These are phyloP conservation scores for Penicillium polonicum DNA, from an alignment of 2,329 filamentous ascomycete genomes.

Conservation along the genomic window DNA sequence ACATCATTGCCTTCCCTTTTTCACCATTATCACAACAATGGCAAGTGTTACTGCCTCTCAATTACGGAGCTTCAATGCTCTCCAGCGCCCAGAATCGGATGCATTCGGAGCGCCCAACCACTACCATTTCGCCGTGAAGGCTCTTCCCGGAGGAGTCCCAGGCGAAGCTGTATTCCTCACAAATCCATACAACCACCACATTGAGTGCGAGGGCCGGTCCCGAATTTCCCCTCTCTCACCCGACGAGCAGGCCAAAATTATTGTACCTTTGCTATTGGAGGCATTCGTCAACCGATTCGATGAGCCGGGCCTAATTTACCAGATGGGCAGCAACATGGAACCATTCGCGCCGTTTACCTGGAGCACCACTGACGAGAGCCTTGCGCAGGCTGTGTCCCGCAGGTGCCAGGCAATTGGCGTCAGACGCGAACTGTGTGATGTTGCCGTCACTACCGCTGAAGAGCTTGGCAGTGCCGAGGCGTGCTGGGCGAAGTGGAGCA, in stretches of 20 bases:
- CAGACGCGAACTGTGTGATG: neutral
- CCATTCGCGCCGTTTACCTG: slow-evolving; percentile 8
- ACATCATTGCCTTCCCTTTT: neutral
- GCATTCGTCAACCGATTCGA: slow-evolving; percentile 10
- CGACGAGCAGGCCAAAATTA: neutral
- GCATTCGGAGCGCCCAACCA: neutral
- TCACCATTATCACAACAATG: neutral
- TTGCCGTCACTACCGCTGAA: neutral
- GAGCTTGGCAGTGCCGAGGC: neutral
- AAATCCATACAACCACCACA: slow-evolving; percentile 7
- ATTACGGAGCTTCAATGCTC: neutral
- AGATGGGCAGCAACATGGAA: neutral
- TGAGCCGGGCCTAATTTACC: neutral
- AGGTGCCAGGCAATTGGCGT: neutral
- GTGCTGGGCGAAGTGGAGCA: neutral
- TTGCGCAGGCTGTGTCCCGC: slow-evolving; percentile 3
- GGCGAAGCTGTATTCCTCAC: slow-evolving; percentile 6
- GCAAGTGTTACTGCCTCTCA: neutral
- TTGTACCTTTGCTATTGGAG: slow-evolving; percentile 9
- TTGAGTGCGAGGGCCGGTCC: slow-evolving; percentile 5
- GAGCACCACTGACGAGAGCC: neutral
- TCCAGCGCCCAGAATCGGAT: neutral
- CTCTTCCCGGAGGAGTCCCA: neutral
- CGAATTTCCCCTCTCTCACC: neutral
- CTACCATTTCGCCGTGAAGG: slow-evolving; percentile 9